These are phyloP conservation scores for Hypoxylon sp. DNA, from an alignment of 2,329 filamentous ascomycete species.

Conservation along the genomic window DNA sequence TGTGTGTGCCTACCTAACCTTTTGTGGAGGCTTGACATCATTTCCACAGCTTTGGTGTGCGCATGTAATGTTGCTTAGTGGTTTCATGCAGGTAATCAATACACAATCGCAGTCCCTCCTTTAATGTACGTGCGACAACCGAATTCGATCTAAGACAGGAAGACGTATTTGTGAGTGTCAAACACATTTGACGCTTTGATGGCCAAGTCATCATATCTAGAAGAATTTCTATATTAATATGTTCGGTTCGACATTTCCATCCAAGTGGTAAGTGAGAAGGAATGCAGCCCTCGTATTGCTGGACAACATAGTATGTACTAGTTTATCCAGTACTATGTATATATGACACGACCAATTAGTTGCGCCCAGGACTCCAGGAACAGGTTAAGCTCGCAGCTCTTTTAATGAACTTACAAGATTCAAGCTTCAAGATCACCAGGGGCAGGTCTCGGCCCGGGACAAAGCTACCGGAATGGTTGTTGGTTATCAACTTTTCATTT, in stretches of 20 bases:
- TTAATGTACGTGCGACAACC: conserved; percentile 29
- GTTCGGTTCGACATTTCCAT: not conserved
- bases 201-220: conserved; percentile 1
- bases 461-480: conserved; percentile 27
- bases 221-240: not conserved
- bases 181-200: conserved; percentile 5
- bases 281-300: not conserved
- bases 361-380: conserved; percentile 24
- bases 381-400: conserved; percentile 34
- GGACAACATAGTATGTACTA: not conserved
- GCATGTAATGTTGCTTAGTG: conserved; percentile 25
- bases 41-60: conserved; percentile 33
- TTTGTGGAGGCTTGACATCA: conserved; percentile 43
- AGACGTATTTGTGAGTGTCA: conserved; percentile 2
- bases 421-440: conserved; percentile 36
- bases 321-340: conserved; percentile 3
- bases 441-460: conserved; percentile 19
- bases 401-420: conserved; percentile 24
- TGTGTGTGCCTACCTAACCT: conserved; percentile 13
- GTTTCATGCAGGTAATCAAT: conserved; percentile 40
- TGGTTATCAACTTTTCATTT: conserved; percentile 6
- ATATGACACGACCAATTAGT: conserved; percentile 24
- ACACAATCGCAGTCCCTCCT: conserved; percentile 14
- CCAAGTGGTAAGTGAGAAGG: conserved; percentile 3
- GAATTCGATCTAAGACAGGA: conserved; percentile 4